Percentiles rank a stretch among this genome's conserved stretches.
These are phyloP conservation scores for Oryza officinalis DNA, from an alignment of 176 grass and related monocot genomes.

Conservation along the genomic window DNA sequence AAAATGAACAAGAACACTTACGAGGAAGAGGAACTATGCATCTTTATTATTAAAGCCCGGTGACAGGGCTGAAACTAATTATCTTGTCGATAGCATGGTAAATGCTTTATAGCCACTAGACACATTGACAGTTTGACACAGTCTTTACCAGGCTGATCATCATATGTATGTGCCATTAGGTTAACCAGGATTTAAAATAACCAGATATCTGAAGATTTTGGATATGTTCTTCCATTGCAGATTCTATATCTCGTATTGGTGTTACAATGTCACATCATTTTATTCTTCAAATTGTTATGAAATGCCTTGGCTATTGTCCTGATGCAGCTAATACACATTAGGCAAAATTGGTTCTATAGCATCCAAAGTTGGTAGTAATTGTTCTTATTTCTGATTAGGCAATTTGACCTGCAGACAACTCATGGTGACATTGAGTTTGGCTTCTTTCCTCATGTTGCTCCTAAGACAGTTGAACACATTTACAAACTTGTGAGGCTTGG, in stretches of 20 bases:
- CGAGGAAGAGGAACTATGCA: too few relatives aligned
- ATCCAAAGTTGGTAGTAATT: not conserved
- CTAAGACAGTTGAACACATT: slow-evolving; percentile 90
- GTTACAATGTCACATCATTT: not conserved
- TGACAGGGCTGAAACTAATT: not conserved
- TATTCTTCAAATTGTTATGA: not conserved
- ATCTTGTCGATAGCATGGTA: not conserved
- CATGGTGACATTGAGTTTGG: slow-evolving; percentile 97
- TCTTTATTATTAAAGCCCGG: not conserved
- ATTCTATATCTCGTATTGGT: not conserved
- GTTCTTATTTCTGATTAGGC: slow-evolving; percentile 23
- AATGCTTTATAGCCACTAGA: not conserved
- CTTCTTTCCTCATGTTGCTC: slow-evolving; percentile 82
- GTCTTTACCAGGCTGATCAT: not conserved
- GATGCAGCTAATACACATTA: not conserved
- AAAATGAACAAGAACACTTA: not conserved
- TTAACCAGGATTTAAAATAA: not conserved
- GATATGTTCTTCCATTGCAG: not conserved
- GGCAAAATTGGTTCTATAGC: too few relatives aligned
- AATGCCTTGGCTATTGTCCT: not conserved
- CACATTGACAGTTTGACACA: not conserved
- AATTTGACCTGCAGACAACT: slow-evolving; percentile 63
- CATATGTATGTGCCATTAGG: not conserved
- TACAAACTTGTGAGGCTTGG: slow-evolving; percentile 93
- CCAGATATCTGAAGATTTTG: not conserved